A percentile compares a stretch with the other conserved stretches of the same genome.
phyloP scores from a whole-genome alignment of 306 rosid genomes.

The Trifolium repens region DNA sequence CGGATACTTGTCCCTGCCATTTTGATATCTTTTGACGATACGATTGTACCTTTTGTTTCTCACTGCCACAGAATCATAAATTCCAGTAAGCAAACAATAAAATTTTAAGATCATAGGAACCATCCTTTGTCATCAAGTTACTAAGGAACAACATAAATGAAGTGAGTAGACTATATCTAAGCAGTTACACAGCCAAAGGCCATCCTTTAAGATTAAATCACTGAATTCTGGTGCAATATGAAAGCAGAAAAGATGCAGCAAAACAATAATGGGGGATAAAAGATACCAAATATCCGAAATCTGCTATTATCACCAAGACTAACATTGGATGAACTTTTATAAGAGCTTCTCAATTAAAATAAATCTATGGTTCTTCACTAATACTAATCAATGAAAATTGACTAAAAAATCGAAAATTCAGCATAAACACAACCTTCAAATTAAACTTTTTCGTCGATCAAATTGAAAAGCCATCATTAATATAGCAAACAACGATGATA shows the following conservation, averaged over 20 bases:
- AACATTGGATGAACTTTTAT: background rate
- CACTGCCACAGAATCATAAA: conserved; percentile 61
- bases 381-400: background rate
- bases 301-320: background rate
- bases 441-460: background rate
- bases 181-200: conserved; percentile 16
- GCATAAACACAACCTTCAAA: conserved; percentile 1
- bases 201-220: conserved; percentile 13
- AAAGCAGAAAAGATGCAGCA: conserved; percentile 10
- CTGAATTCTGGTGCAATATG: conserved; percentile 19
- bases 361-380: background rate
- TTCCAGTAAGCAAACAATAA: conserved; percentile 31
- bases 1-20: conserved; percentile 93
- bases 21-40: conserved; percentile 82
- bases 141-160: conserved; percentile 2
- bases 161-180: conserved; percentile 18
- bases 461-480: conserved; percentile 5
- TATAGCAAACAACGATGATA: background rate
- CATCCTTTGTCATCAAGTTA: conserved; percentile 14
- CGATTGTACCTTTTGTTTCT: conserved; percentile 81
- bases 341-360: background rate
- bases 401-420: background rate
- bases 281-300: background rate
- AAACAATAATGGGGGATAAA: background rate
- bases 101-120: background rate